These are phyloP conservation scores for Rhododendron henanense DNA, from an alignment of 148 eudicot species.

Conservation along the genomic window DNA sequence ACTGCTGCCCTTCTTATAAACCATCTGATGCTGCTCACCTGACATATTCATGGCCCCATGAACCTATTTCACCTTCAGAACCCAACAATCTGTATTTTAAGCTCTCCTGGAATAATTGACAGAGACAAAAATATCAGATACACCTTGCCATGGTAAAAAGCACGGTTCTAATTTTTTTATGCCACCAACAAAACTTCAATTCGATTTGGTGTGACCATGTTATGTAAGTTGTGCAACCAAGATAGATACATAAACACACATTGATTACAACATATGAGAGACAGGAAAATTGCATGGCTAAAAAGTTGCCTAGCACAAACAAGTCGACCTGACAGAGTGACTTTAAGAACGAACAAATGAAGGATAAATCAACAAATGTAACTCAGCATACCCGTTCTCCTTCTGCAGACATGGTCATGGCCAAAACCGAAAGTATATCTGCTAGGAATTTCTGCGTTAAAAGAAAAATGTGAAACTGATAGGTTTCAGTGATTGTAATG, in stretches of 20 bases:
- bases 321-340: not conserved
- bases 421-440: constrained; percentile 93
- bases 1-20: not conserved
- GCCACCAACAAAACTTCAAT: not conserved
- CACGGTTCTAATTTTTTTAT: not conserved
- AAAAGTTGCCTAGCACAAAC: not conserved
- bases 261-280: not conserved
- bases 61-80: constrained; percentile 93
- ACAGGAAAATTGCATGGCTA: not conserved
- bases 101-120: constrained; percentile 61
- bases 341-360: not conserved
- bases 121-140: not conserved
- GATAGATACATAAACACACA: not conserved
- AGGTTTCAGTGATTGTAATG: not conserved
- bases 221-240: not conserved
- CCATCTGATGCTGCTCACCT: constrained; percentile 39
- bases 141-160: not conserved
- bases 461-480: not conserved
- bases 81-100: constrained; percentile 85
- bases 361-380: constrained; percentile 4
- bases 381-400: constrained; percentile 74
- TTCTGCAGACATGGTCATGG: constrained; percentile 93
- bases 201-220: not conserved
- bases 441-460: constrained; percentile 70
- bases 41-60: constrained; percentile 99